Percentiles rank a stretch among this genome's conserved stretches.
Evolutionary conservation across 352 stramenopile species (phyloP).

Genomic region (Paralagenidium karlingii): DNA sequence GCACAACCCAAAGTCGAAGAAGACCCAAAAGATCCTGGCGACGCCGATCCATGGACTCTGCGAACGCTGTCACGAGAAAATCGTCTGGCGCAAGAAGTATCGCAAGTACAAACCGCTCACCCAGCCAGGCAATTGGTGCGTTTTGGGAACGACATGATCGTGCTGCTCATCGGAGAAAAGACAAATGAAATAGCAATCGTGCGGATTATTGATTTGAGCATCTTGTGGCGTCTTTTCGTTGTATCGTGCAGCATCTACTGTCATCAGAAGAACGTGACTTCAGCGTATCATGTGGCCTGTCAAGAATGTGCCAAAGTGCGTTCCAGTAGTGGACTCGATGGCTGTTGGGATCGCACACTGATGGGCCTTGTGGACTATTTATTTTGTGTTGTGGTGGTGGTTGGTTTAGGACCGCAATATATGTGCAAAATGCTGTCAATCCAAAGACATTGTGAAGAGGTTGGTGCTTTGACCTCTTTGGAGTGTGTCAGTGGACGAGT

Average conservation of each 20-base stretch:
- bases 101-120: slow-evolving; percentile 97
- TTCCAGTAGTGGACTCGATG: neutral
- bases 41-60: slow-evolving; percentile 89
- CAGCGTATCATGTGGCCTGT: slow-evolving; percentile 93
- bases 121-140: slow-evolving; percentile 85
- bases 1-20: slow-evolving; percentile 98
- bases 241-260: slow-evolving; percentile 88
- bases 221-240: neutral
- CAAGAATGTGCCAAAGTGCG: slow-evolving; percentile 74
- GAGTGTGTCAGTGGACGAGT: no score
- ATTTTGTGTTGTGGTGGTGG: no score
- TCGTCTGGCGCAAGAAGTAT: slow-evolving; percentile 99
- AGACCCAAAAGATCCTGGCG: slow-evolving; percentile 89
- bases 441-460: slow-evolving; percentile 58
- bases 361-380: neutral
- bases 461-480: slow-evolving; percentile 6
- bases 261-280: slow-evolving; percentile 82
- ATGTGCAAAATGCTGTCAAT: slow-evolving; percentile 80
- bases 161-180: no score
- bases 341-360: neutral
- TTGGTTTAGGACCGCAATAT: slow-evolving; percentile 49
- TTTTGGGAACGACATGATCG: no score
- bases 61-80: slow-evolving; percentile 90
- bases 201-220: neutral
- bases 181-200: neutral